These are phyloP conservation scores for Mortierella sp. DNA, from an alignment of 371 early-diverging fungal genomes.

Conservation along the genomic window DNA sequence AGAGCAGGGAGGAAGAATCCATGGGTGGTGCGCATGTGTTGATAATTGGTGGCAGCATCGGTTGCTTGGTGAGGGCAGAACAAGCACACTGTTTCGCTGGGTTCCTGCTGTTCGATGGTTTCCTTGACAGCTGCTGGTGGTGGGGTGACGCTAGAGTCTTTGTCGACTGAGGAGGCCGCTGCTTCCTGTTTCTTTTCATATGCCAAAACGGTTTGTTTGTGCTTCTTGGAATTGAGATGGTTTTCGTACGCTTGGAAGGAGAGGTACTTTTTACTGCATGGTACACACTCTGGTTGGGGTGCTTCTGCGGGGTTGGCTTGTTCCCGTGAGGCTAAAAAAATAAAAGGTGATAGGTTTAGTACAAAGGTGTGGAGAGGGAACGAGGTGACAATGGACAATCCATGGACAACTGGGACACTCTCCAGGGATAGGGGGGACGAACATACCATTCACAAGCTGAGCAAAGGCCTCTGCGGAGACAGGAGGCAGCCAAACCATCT, in stretches of 20 bases:
- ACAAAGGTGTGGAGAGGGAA: too few relatives aligned
- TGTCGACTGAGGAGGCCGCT: slow-evolving; percentile 11
- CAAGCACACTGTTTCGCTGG: slow-evolving; percentile 55
- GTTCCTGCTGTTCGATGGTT: slow-evolving; percentile 27
- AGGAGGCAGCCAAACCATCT: slow-evolving; percentile 84
- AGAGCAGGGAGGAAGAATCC: slow-evolving; percentile 75
- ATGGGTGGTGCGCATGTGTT: slow-evolving; percentile 71
- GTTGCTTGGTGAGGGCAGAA: slow-evolving; percentile 52
- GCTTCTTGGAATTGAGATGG: slow-evolving; percentile 70
- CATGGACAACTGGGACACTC: too few relatives aligned
- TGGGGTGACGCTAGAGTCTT: slow-evolving; percentile 1
- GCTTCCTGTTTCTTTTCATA: slow-evolving; percentile 44
- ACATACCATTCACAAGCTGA: slow-evolving; percentile 50
- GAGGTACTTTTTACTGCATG: slow-evolving; percentile 63
- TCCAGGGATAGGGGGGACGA: neutral
- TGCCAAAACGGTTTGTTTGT: slow-evolving; percentile 58
- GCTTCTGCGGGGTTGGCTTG: slow-evolving; percentile 43
- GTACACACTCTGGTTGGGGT: slow-evolving; percentile 50
- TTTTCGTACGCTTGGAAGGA: slow-evolving; percentile 70
- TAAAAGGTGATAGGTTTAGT: neutral
- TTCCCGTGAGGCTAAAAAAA: slow-evolving; percentile 35
- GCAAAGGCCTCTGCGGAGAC: slow-evolving; percentile 77
- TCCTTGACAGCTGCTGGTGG: slow-evolving; percentile 4
- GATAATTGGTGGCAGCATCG: slow-evolving; percentile 55
- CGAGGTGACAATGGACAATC: too few relatives aligned